A percentile compares a stretch with the other conserved stretches of the same genome.
Evolutionary conservation across 2,329 filamentous ascomycete species (phyloP).

Genomic region (Fusarium lyarnte): DNA sequence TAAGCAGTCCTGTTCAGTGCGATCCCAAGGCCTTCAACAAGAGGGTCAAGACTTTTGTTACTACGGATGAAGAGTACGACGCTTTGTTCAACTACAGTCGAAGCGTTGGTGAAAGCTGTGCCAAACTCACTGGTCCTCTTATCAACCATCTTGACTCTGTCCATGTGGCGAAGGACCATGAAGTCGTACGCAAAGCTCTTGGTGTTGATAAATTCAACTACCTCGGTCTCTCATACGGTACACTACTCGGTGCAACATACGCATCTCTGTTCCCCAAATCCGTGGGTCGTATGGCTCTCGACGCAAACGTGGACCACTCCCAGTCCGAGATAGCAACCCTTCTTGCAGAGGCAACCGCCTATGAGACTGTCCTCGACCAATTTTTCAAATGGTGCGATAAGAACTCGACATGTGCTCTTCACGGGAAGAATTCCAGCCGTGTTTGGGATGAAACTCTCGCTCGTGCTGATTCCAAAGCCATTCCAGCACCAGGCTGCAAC

Average conservation of each 20-base stretch:
- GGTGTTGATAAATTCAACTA: constrained; percentile 43
- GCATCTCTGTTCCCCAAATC: constrained; percentile 44
- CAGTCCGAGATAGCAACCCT: constrained; percentile 27
- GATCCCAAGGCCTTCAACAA: constrained; percentile 45
- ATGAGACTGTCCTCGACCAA: constrained; percentile 29
- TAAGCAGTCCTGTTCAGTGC: constrained; percentile 52
- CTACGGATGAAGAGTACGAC: constrained; percentile 14
- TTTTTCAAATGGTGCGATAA: constrained; percentile 40
- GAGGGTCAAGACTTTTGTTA: constrained; percentile 22
- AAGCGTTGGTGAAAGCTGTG: constrained; percentile 34
- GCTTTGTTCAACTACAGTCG: constrained; percentile 19
- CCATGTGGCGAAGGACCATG: constrained; percentile 38
- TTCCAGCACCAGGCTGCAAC: constrained; percentile 23
- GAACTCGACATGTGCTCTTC: constrained; percentile 27
- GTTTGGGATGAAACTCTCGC: constrained; percentile 28
- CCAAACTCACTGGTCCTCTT: constrained; percentile 36
- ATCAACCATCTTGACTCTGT: constrained; percentile 37
- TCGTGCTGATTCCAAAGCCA: constrained; percentile 19
- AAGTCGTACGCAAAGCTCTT: constrained; percentile 36
- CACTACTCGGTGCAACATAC: constrained; percentile 47
- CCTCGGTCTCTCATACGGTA: constrained; percentile 52
- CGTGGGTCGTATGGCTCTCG: constrained; percentile 42
- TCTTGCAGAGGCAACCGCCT: constrained; percentile 20
- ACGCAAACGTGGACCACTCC: constrained; percentile 41
- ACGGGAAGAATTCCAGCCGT: constrained; percentile 26